Base-by-base conservation (phyloP, 768 basidiomycete genomes). In the Leucosporidium creatinivorum region DNA sequence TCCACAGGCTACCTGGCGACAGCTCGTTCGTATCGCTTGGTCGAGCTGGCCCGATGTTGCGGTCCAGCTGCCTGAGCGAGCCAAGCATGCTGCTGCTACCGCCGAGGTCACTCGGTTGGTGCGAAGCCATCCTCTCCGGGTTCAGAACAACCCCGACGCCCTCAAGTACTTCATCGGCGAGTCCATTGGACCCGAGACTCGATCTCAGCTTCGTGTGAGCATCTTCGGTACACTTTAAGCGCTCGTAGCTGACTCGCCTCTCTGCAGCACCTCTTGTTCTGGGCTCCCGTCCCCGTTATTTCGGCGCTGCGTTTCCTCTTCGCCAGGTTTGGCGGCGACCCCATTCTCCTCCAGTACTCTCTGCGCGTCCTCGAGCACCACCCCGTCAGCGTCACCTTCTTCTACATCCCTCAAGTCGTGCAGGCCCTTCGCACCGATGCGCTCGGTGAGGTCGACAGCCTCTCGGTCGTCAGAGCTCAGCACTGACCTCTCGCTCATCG, bases 401-500 rank as follows among this genome's bases (percentile, higher is more conserved):
- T 98, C 81, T 99, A 94, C 76, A 93, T 99, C 39, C 96, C 96
- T 1, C 96, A 99, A 82, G 87, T 98, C 25, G 96, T 98, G 2
- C 96, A 99, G 76, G 93, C 93, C 6, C 82, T 99, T 21, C 88
- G 96, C 15, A 85, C 89, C 61, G 96, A 99, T 75, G 85, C 87
- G 18, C 82, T 91, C 8, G 93, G 93, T 92, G 75, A 63, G 83
- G 70, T 21, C 7, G 47, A 15, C n/a, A 62, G 5, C 39, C 39
- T 44, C 39, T 9, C 25, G 10, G 48, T 26, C 57, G 25, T 19
- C 30, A 3, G 26, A 26, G 23, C 30, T 23, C 47, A 12, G 57
- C 47, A 26, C 60, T 64, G 31, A 50, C 63, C 33, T 15, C 30
- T 18, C 12, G 10, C 4, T 21, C 50, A 25, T 58, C 21, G 36